These are phyloP conservation scores for Suhomyces vadensis DNA, from an alignment of 805 yeast genomes.

Conservation along the genomic window DNA sequence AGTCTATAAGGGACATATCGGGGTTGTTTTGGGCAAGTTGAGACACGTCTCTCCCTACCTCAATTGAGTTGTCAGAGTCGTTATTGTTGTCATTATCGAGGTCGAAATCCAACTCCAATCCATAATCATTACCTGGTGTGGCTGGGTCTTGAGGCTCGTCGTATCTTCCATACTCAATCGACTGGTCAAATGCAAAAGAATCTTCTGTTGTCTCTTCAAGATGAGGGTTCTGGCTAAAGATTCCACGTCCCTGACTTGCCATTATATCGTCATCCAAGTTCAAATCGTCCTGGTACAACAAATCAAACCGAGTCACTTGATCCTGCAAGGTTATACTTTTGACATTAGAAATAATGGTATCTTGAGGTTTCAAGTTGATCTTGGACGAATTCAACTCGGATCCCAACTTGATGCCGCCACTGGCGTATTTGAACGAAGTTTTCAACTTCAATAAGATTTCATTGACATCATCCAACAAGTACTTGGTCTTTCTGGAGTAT, in stretches of 20 bases:
- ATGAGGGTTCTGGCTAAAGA: slow-evolving; percentile 23
- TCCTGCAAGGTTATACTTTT: slow-evolving; percentile 66
- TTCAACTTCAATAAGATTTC: slow-evolving; percentile 73
- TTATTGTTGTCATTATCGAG: slow-evolving; percentile 32
- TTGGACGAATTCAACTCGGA: slow-evolving; percentile 28
- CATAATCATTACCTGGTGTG: slow-evolving; percentile 20
- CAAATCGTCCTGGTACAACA: slow-evolving; percentile 64
- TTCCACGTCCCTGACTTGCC: slow-evolving; percentile 11
- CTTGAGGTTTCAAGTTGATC: slow-evolving; percentile 59
- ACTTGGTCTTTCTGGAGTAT: slow-evolving; percentile 81
- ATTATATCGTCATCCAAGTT: slow-evolving; percentile 30
- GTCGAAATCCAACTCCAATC: slow-evolving; percentile 34
- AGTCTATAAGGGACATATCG: slow-evolving; percentile 25
- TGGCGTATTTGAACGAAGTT: slow-evolving; percentile 55
- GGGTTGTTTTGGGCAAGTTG: slow-evolving; percentile 19
- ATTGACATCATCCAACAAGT: slow-evolving; percentile 77
- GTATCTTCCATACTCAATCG: slow-evolving; percentile 69
- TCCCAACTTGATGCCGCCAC: slow-evolving; percentile 28
- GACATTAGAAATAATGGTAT: slow-evolving; percentile 61
- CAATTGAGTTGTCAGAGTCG: slow-evolving; percentile 51
- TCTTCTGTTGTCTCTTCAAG: slow-evolving; percentile 24
- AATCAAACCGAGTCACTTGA: slow-evolving; percentile 75
- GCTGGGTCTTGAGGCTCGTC: slow-evolving; percentile 28
- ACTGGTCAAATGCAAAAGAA: slow-evolving; percentile 46
- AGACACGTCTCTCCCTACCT: slow-evolving; percentile 50